These are phyloP conservation scores for Pseudozyma thailandica DNA, from an alignment of 1,284 basidiomycete genomes.

Conservation along the genomic window DNA sequence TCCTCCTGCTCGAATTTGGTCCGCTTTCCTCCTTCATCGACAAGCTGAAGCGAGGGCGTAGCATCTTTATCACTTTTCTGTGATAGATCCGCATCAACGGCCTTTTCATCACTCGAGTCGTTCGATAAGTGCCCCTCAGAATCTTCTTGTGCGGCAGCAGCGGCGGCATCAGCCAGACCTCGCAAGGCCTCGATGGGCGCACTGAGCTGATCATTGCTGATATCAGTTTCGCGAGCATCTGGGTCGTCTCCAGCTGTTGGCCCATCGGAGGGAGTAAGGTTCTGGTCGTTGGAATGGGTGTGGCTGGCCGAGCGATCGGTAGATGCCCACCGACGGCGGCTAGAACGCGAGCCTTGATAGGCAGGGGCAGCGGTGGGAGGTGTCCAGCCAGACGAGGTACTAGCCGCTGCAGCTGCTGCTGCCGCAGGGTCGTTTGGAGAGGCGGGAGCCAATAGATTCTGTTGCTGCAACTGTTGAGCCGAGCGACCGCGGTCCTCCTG, in stretches of 20 bases:
- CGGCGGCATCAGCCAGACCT: constrained; percentile 89
- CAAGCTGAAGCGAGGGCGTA: constrained; percentile 21
- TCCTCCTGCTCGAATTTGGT: constrained; percentile 11
- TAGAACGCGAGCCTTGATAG: constrained; percentile 8
- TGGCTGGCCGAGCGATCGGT: constrained; percentile 31
- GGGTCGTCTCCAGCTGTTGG: constrained; percentile 12
- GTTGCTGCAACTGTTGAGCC: constrained; percentile 17
- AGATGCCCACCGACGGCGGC: constrained; percentile 29
- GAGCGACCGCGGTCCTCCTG: constrained; percentile 16
- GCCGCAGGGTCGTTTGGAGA: constrained; percentile 11
- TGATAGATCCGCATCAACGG: not conserved
- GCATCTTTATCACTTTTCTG: constrained; percentile 2
- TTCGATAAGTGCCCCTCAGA: constrained; percentile 31
- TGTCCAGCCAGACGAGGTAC: constrained; percentile 21
- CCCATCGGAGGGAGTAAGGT: constrained; percentile 26
- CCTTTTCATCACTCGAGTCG: constrained; percentile 38
- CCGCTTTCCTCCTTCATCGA: constrained; percentile 32
- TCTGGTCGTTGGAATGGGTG: constrained; percentile 24
- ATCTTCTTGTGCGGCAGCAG: constrained; percentile 77
- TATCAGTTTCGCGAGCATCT: constrained; percentile 37
- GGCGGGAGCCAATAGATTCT: constrained; percentile 10
- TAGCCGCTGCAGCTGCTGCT: not conserved
- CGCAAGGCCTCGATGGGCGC: constrained; percentile 92
- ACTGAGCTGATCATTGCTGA: constrained; percentile 67
- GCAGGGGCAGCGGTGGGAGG: constrained; percentile 10